Conservation (phyloP, 2,329 filamentous ascomycete genomes). For the Penicillium brasilianum region DNA sequence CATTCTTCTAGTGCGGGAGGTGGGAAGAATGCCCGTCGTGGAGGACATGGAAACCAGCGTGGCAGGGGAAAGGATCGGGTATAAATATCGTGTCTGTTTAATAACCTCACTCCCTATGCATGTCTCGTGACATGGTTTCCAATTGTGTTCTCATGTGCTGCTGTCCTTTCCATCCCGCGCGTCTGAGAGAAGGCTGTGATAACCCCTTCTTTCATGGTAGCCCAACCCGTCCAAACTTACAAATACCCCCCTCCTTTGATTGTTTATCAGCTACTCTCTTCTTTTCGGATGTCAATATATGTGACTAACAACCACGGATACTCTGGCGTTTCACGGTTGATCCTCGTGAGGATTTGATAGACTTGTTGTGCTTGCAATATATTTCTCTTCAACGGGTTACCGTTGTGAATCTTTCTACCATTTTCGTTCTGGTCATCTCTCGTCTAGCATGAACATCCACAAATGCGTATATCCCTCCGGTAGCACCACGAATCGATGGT, state of each 20-base stretch:
- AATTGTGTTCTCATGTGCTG: neutral
- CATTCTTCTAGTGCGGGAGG: constrained; percentile 12
- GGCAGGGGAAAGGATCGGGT: constrained; percentile 29
- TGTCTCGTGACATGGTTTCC: neutral
- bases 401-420: neutral
- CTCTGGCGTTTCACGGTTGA: neutral
- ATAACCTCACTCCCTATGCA: neutral
- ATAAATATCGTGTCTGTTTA: neutral
- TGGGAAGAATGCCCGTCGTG: constrained; percentile 30
- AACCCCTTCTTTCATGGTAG: neutral
- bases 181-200: neutral
- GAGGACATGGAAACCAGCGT: constrained; percentile 26
- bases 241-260: neutral
- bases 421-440: no score
- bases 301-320: neutral
- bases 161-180: neutral
- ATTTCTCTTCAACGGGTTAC: neutral
- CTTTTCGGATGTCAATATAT: neutral
- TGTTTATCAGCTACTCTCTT: neutral
- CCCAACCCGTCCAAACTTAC: no score
- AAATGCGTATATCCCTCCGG: no score
- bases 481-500: no score
- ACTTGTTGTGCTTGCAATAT: neutral
- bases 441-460: no score
- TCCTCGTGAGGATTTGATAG: neutral